Conservation (phyloP, 1,284 basidiomycete genomes). For the Singerocomus inundabilis region DNA sequence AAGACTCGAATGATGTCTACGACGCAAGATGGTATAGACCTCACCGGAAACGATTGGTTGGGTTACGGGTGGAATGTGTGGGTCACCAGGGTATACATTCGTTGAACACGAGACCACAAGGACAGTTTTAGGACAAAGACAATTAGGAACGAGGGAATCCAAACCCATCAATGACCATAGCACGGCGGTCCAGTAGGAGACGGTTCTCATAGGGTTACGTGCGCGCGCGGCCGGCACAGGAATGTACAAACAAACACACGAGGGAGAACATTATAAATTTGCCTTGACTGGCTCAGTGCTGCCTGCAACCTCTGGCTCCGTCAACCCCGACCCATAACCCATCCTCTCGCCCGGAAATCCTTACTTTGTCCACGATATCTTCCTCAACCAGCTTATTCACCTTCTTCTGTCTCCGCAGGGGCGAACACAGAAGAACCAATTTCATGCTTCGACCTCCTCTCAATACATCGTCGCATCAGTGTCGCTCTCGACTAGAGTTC, state of each 20-base stretch:
- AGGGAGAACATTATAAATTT: slow-evolving; percentile 27
- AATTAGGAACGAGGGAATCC: no score
- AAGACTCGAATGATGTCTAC: no score
- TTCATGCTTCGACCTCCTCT: slow-evolving; percentile 89
- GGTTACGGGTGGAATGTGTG: no score
- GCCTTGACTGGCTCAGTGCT: slow-evolving; percentile 5
- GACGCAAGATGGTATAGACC: no score
- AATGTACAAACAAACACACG: slow-evolving; percentile 26
- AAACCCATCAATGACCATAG: no score
- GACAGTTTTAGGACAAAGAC: no score
- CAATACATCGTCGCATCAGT: slow-evolving; percentile 64
- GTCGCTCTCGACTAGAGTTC: slow-evolving; percentile 54
- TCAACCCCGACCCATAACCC: slow-evolving; percentile 8
- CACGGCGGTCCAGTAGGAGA: no score
- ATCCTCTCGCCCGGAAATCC: background rate
- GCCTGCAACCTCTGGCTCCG: slow-evolving; percentile 9
- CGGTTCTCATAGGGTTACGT: slow-evolving; percentile 2
- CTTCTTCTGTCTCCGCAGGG: slow-evolving; percentile 75
- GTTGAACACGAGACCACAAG: no score
- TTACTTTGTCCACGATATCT: slow-evolving; percentile 54
- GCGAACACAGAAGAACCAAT: slow-evolving; percentile 42
- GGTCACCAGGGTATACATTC: no score
- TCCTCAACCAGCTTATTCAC: slow-evolving; percentile 45
- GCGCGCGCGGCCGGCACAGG: slow-evolving; percentile 4
- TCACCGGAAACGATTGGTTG: no score